Percentiles rank a stretch among this genome's conserved stretches.
phyloP scores from a whole-genome alignment of 805 yeast genomes.

The Pichia manshurica region DNA sequence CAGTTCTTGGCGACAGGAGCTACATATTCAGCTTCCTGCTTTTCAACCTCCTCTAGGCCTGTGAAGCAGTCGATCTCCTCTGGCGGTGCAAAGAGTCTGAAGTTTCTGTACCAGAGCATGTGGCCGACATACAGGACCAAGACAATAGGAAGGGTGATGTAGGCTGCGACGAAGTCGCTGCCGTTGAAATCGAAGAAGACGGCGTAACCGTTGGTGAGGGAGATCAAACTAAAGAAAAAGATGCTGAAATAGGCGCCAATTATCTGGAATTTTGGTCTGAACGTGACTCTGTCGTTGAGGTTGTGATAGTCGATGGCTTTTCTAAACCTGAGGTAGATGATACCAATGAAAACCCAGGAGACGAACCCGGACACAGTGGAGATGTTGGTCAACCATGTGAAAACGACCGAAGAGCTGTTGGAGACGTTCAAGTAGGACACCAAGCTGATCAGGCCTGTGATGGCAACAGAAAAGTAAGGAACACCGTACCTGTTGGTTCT shows the following conservation, averaged over 20 bases:
- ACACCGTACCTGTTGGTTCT: conserved; percentile 46
- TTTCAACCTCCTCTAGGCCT: conserved; percentile 57
- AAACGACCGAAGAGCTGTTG: conserved; percentile 46
- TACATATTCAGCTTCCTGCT: conserved; percentile 38
- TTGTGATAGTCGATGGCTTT: conserved; percentile 52
- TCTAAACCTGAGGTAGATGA: conserved; percentile 57
- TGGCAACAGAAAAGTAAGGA: conserved; percentile 46
- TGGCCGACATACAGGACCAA: conserved; percentile 53
- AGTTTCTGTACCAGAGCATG: conserved; percentile 41
- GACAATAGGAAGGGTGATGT: conserved; percentile 58
- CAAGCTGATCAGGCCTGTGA: conserved; percentile 35
- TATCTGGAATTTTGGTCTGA: conserved; percentile 50
- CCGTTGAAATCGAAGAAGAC: conserved; percentile 53
- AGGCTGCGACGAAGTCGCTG: conserved; percentile 64
- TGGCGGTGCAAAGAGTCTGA: conserved; percentile 43
- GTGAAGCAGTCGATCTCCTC: conserved; percentile 56
- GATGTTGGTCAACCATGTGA: conserved; percentile 61
- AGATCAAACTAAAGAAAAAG: conserved; percentile 42
- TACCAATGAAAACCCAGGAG: conserved; percentile 52
- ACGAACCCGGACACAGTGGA: conserved; percentile 63
- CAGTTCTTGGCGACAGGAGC: conserved; percentile 37
- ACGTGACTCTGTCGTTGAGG: conserved; percentile 52
- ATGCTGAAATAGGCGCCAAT: conserved; percentile 48
- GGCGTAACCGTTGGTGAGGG: conserved; percentile 69
- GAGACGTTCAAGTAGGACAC: conserved; percentile 52